Conservation (phyloP, 306 rosid genomes). For the Cicer pinnatifidum region DNA sequence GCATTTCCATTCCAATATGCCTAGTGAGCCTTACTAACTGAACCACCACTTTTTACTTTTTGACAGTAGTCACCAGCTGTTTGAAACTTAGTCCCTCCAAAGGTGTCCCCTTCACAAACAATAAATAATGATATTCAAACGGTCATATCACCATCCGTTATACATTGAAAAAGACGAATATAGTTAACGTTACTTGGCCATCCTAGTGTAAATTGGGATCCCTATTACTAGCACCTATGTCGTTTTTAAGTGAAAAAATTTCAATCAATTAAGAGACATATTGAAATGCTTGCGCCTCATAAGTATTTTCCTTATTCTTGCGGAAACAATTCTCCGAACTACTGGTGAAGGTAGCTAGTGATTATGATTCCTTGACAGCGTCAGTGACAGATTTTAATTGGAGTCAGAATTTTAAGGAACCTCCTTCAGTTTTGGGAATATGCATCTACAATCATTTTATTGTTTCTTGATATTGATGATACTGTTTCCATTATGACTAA, state of each 20-base stretch:
- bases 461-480: conserved; percentile 28
- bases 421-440: conserved; percentile 99
- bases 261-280: not conserved
- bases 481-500: conserved; percentile 11
- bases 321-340: conserved; percentile 97
- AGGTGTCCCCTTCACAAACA: no score
- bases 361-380: conserved; percentile 78
- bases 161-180: not conserved
- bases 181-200: not conserved
- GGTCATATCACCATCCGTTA: not conserved
- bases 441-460: conserved; percentile 46
- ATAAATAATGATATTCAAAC: no score
- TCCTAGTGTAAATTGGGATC: not conserved
- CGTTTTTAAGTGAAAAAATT: not conserved
- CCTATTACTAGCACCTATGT: not conserved
- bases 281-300: conserved; percentile 35
- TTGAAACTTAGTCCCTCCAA: no score
- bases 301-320: conserved; percentile 45
- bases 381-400: conserved; percentile 96
- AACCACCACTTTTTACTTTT: not conserved
- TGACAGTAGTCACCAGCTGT: no score
- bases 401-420: conserved; percentile 97
- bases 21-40: not conserved
- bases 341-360: conserved; percentile 2
- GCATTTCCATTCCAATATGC: not conserved